Evolutionary conservation across 2,329 filamentous ascomycete species (phyloP).

Genomic region (Xylariaceae sp.): DNA sequence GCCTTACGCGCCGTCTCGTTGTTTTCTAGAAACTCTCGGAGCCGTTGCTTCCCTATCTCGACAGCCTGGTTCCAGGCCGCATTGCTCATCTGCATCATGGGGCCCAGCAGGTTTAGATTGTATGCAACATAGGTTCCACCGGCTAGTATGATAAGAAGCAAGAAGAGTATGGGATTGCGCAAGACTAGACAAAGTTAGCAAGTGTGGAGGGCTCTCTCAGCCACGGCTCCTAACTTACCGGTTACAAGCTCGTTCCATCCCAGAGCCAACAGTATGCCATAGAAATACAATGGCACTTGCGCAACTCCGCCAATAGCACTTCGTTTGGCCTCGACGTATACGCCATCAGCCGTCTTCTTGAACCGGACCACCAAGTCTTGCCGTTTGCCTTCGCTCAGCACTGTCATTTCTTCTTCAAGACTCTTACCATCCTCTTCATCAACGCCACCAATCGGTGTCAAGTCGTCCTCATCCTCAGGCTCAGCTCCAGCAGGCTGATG

Average conservation of each 20-base stretch:
- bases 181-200: constrained; percentile 66
- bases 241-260: constrained; percentile 99
- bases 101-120: constrained; percentile 92
- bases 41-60: constrained; percentile 88
- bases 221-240: constrained; percentile 64
- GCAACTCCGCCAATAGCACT: constrained; percentile 95
- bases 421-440: constrained; percentile 95
- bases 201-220: neutral
- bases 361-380: constrained; percentile 93
- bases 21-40: constrained; percentile 87
- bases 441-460: constrained; percentile 86
- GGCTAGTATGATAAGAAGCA: constrained; percentile 79
- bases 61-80: constrained; percentile 85
- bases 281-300: constrained; percentile 94
- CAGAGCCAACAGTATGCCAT: constrained; percentile 82
- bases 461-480: constrained; percentile 86
- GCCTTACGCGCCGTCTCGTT: constrained; percentile 86
- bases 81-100: constrained; percentile 93
- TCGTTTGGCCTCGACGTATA: constrained; percentile 97
- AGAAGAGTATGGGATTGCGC: constrained; percentile 90
- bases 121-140: constrained; percentile 88
- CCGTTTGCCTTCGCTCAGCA: constrained; percentile 87
- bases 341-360: constrained; percentile 97
- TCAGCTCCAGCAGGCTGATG: constrained; percentile 75
- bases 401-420: constrained; percentile 93